Base-by-base conservation (phyloP, 805 yeast species). In the Priceomyces castillae region DNA sequence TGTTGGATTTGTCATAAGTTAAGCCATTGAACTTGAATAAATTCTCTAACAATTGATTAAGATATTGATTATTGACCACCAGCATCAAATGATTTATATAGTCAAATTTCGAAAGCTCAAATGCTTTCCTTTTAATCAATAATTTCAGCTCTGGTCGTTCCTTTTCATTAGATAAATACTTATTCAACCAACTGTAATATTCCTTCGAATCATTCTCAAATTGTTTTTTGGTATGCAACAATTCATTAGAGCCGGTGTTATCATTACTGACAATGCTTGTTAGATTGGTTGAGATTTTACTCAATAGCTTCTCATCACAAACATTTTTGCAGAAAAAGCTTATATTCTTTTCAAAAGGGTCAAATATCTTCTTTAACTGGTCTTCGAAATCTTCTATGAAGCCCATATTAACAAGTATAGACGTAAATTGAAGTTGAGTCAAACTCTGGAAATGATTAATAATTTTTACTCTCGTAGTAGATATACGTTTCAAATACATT, bases 41-140 rank as follows among this genome's bases (percentile, higher is more conserved):
- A 39, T 56, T 58, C 41, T 70, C 75, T 18, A 64, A 47, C 6
- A 69, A 57, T 42, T 61, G 65, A 50, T 69, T 69, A 34, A 65
- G 54, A 46, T 69, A 69, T 46, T 70, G 74, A 48, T 69, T 69
- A 49, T 69, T 70, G 7, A 64, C 53, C 6, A 66, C 55, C 41
- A 55, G 51, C 26, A 62, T 67, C 39, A 77, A 53, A 33, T 64
- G 67, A 47, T 69, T 71, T 52, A 70, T 61, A 54, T 77, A 77
- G 40, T 74, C 77, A 41, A 72, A 65, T 44, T 77, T 70, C 10
- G 68, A 61, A 1, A 73, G 51, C 45, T 76, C 79, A 51, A 71
- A 76, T 0, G 49, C 48, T 40, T 71, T 62, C 22, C 71, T 52
- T 46, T 69, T 67, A 17, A 46, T 41, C 15, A 73, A 49, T 17